Evolutionary conservation across 768 basidiomycete genomes (phyloP), one percentile per base, ranked within the genome.

Genomic region (Russula ochroleuca): DNA sequence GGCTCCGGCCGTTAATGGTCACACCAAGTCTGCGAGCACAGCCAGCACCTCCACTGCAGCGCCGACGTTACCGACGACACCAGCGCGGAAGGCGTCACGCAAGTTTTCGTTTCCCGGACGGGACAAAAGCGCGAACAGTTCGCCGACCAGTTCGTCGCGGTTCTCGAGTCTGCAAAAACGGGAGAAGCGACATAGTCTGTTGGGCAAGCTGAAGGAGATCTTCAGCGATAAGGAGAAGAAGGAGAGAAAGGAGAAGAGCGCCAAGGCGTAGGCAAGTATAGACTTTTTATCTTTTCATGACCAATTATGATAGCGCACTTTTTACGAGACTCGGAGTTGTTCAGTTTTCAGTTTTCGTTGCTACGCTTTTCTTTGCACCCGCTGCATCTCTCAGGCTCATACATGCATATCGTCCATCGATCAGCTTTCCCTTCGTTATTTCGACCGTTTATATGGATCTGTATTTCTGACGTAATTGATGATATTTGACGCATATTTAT

Each of bases 131-230:
- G 57, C 45, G 51, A 64, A 56, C 52, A 33, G 35, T 21, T 66
- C 61, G 35, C 63, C 66, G n/a, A 53, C 66, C 14, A 40, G 53
- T 21, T 59, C 68, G 17, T 59, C 66, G 35, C 62, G 67, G 23
- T 57, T 63, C 41, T 53, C 67, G 35, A 68, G 61, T 38, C 61
- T 45, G 15, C 58, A 60, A 48, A 65, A 67, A 37, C 67, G 66
- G 17, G 62, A 67, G 53, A 68, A 67, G 49, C 68, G 68, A 59
- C 43, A 53, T 15, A 68, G 66, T 63, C 8, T 68, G 1, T 50
- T 68, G 21, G 62, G 59, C 6, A 68, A 62, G 48, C 41, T 68
- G 52, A 68, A 67, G 60, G 68, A 66, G 51, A 61, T 68, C 14
- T 68, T 68, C 48, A n/a, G 28, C 8, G 66, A 67, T 13, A 67